These are phyloP conservation scores for Xylariomycetidae sp. DNA, from an alignment of 2,329 filamentous ascomycete genomes.

Conservation along the genomic window DNA sequence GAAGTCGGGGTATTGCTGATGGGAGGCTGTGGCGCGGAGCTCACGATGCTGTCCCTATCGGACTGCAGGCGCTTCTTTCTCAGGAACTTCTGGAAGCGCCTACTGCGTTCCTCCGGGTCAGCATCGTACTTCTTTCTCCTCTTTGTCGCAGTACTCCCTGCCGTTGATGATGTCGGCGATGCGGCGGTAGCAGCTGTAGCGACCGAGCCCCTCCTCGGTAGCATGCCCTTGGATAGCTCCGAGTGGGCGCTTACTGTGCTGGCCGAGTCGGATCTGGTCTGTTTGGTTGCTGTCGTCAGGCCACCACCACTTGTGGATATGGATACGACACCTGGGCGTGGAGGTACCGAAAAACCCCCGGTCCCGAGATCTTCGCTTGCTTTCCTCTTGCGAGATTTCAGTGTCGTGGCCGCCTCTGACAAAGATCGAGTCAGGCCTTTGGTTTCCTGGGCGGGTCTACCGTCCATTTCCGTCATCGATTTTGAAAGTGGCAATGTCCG, in stretches of 20 bases:
- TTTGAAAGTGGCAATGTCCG: constrained; percentile 6
- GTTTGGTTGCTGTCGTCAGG: too few relatives aligned
- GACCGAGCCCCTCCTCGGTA: too few relatives aligned
- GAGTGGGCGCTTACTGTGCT: constrained; percentile 5
- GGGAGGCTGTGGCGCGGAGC: constrained; percentile 11
- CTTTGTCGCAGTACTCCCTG: constrained; percentile 5
- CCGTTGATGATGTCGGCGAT: too few relatives aligned
- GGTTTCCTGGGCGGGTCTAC: constrained; percentile 1
- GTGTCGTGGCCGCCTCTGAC: constrained; percentile 10
- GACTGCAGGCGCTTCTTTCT: constrained; percentile 4
- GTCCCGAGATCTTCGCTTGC: constrained; percentile 9
- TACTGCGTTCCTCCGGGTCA: constrained; percentile 7
- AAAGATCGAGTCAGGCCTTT: constrained; percentile 11
- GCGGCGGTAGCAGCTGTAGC: too few relatives aligned
- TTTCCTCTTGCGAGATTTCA: constrained; percentile 17
- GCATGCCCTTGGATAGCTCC: constrained; percentile 1
- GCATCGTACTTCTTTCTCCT: constrained; percentile 7
- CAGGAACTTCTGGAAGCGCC: constrained; percentile 5
- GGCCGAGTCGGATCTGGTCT: constrained; percentile 2
- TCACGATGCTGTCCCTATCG: constrained; percentile 10
- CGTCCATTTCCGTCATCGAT: constrained; percentile 11
- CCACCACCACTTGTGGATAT: too few relatives aligned
- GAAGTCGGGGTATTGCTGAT: constrained; percentile 15
- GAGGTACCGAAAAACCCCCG: too few relatives aligned
- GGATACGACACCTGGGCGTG: too few relatives aligned